Evolutionary conservation across 2,329 filamentous ascomycete species (phyloP).

Genomic region (Coniochaeta sp.): DNA sequence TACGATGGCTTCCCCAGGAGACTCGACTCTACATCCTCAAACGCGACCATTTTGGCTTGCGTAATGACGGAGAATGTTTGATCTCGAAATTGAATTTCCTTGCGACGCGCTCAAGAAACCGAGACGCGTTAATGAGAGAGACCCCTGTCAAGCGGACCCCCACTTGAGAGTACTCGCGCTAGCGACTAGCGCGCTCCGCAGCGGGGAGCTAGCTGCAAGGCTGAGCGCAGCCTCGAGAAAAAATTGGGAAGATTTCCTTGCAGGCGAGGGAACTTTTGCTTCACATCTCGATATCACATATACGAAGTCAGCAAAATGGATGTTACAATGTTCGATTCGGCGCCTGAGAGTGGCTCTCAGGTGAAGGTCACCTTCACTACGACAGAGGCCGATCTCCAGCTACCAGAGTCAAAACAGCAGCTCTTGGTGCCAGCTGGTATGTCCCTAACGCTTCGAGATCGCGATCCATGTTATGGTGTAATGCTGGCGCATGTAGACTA

Average conservation of each 20-base stretch:
- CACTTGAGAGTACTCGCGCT: neutral
- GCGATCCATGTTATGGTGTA: too few species aligned
- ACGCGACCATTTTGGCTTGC: slow-evolving; percentile 30
- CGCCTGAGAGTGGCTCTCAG: slow-evolving; percentile 35
- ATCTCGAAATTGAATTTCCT: neutral
- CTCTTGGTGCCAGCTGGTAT: slow-evolving; percentile 55
- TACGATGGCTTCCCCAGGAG: slow-evolving; percentile 44
- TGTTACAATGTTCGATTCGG: slow-evolving; percentile 18
- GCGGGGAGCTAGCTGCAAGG: slow-evolving; percentile 3
- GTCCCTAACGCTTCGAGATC: too few species aligned
- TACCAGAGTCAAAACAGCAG: slow-evolving; percentile 55
- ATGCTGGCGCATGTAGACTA: neutral
- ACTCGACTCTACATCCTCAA: slow-evolving; percentile 34
- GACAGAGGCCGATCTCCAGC: slow-evolving; percentile 51
- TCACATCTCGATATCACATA: neutral
- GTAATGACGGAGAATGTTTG: neutral
- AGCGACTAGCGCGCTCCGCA: neutral
- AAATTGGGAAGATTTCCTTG: slow-evolving; percentile 3
- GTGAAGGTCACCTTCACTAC: slow-evolving; percentile 65
- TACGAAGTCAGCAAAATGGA: slow-evolving; percentile 3
- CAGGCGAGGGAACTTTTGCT: neutral
- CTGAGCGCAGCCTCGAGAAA: slow-evolving; percentile 4
- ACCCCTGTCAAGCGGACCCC: neutral
- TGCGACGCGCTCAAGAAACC: neutral
- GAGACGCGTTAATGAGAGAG: neutral